Base-by-base conservation (phyloP, 139 green algal genomes). In the Medakamo hakoo region DNA sequence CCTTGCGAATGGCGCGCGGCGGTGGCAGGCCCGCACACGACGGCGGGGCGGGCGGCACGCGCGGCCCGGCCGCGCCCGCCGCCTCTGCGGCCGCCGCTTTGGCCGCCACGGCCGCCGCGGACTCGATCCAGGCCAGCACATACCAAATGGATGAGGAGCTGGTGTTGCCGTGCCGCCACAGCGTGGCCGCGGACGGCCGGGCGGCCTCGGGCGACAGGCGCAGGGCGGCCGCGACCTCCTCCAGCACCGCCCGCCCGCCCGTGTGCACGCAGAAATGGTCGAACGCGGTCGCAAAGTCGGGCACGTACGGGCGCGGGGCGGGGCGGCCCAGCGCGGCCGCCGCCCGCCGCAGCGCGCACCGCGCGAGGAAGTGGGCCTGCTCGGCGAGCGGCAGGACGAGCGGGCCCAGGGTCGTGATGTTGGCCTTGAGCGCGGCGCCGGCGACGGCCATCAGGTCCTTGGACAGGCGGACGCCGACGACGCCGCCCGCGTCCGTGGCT, bases 251-350 rank as follows among this genome's bases (percentile, higher is more conserved):
- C 9, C 87, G 77, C 3, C 90, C 91, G n/a, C 82, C 89, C 1
- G 91, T 96, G 82, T 97, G 91, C 64, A 98, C 97, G 82, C 92
- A 98, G 63, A 98, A 88, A 71, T 96, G 90, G 73, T 97, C 86
- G 68, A 98, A 98, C 2, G 91, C 91, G 14, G 91, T 80, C 76
- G 94, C 95, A 80, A 98, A 98, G 82, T 98, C 87, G 0, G 91
- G 91, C 68, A 98, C 95, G 80, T 98, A 98, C 5, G 88, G 71
- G 64, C 73, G 77, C n/a, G 84, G 64, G 29, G 71, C 72, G 55
- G 67, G 68, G 49, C 76, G 71, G 22, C 52, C 24, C 59, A 82
- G 49, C 23, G 73, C 66, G n/a, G n/a, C n/a, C n/a, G n/a, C n/a
- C n/a, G n/a, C n/a, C n/a, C n/a, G n/a, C n/a, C n/a, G n/a, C n/a